Evolutionary conservation across 192 early-diverging fungal genomes (phyloP).

Genomic region (Diversispora epigaea): DNA sequence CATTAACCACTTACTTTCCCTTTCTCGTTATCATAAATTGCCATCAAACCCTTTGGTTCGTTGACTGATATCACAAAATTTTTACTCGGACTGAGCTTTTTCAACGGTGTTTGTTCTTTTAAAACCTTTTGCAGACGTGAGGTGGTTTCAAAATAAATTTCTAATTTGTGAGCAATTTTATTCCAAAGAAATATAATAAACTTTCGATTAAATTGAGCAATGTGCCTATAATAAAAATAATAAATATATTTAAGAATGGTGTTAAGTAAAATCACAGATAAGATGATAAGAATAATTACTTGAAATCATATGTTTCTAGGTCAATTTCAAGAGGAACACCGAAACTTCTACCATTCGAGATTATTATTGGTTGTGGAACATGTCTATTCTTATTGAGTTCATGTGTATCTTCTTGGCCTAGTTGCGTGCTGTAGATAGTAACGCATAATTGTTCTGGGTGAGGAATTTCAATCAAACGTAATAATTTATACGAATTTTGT

Average conservation of each 20-base stretch:
- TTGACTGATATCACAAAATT: constrained; percentile 20
- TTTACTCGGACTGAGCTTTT: background rate
- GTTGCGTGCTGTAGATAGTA: constrained; percentile 12
- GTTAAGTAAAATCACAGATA: background rate
- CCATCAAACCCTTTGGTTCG: constrained; percentile 31
- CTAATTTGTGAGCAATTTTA: background rate
- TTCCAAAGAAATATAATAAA: constrained; percentile 23
- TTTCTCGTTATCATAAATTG: constrained; percentile 24
- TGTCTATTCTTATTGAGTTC: constrained; percentile 9
- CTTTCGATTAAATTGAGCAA: constrained; percentile 21
- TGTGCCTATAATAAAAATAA: background rate
- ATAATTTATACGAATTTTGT: background rate
- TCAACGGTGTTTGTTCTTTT: background rate
- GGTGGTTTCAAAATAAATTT: constrained; percentile 20
- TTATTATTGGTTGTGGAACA: constrained; percentile 6
- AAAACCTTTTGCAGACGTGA: background rate
- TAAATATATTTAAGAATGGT: background rate
- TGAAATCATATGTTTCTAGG: constrained; percentile 18
- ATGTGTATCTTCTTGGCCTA: background rate
- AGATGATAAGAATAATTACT: background rate
- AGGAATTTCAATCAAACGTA: background rate
- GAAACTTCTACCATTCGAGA: background rate
- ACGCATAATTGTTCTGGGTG: background rate
- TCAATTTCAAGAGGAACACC: constrained; percentile 19
- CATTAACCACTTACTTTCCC: background rate